Evolutionary conservation across 1,139 yeast genomes (phyloP).

Genomic region (Geotrichum bryndzae): DNA sequence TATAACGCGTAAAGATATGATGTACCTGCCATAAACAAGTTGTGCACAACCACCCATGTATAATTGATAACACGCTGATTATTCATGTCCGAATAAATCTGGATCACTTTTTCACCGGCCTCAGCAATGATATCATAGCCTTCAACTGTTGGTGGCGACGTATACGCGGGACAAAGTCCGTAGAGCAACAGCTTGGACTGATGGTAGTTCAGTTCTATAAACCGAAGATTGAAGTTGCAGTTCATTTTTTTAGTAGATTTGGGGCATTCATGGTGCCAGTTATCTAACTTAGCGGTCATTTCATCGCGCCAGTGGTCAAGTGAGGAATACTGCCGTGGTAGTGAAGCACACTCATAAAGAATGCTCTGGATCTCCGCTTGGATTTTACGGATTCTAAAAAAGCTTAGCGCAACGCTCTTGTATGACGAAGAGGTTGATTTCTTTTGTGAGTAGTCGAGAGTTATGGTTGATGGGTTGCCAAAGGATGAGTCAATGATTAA

Average conservation of each 20-base stretch:
- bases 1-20: constrained; percentile 73
- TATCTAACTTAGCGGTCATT: constrained; percentile 47
- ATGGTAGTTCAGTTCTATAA: constrained; percentile 67
- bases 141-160: constrained; percentile 43
- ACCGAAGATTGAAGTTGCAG: constrained; percentile 64
- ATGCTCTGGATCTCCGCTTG: constrained; percentile 75
- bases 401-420: constrained; percentile 57
- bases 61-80: constrained; percentile 59
- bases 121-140: constrained; percentile 56
- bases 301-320: constrained; percentile 55
- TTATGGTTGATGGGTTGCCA: constrained; percentile 1
- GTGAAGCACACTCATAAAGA: constrained; percentile 60
- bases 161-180: constrained; percentile 70
- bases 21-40: constrained; percentile 82
- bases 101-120: constrained; percentile 61
- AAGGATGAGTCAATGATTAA: constrained; percentile 38
- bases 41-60: constrained; percentile 92
- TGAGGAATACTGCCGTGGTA: constrained; percentile 57
- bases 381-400: constrained; percentile 61
- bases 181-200: constrained; percentile 68
- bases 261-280: constrained; percentile 59
- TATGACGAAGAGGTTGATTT: constrained; percentile 41
- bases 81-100: constrained; percentile 54
- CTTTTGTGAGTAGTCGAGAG: constrained; percentile 26
- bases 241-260: constrained; percentile 56